Conservation (phyloP, 1,139 yeast species). For the Hyphopichia pseudoburtonii region DNA sequence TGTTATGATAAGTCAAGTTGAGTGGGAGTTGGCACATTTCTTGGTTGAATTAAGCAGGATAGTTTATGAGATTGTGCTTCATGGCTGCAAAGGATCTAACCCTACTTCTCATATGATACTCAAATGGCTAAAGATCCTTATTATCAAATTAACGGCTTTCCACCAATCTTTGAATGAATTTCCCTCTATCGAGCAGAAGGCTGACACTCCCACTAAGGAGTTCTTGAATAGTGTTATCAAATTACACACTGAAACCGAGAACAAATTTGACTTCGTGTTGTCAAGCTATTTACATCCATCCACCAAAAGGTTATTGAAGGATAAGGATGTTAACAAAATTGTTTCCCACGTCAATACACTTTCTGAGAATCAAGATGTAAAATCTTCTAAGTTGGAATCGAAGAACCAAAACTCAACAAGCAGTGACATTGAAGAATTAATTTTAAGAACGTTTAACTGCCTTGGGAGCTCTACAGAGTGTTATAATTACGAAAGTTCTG, state of each 20-base stretch:
- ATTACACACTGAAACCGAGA: constrained; percentile 14
- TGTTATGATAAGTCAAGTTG: constrained; percentile 9
- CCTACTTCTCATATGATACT: constrained; percentile 20
- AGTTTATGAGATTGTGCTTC: constrained; percentile 14
- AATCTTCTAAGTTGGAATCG: constrained; percentile 2
- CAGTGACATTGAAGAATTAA: constrained; percentile 21
- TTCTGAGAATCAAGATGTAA: not conserved
- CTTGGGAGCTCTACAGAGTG: constrained; percentile 28
- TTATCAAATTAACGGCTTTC: constrained; percentile 7
- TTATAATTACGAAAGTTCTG: constrained; percentile 23
- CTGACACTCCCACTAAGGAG: constrained; percentile 4
- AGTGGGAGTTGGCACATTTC: constrained; percentile 17
- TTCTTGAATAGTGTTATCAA: constrained; percentile 6
- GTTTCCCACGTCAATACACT: constrained; percentile 8
- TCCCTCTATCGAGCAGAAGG: constrained; percentile 6
- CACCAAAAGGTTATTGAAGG: constrained; percentile 23
- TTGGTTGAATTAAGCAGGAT: constrained; percentile 9
- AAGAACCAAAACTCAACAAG: not conserved
- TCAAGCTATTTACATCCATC: constrained; percentile 28
- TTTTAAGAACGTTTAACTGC: constrained; percentile 27
- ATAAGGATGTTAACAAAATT: constrained; percentile 17
- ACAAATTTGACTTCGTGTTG: constrained; percentile 17
- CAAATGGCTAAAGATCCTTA: constrained; percentile 22
- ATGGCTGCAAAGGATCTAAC: constrained; percentile 12
- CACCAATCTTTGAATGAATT: not conserved